Evolutionary conservation across 805 yeast genomes (phyloP).

Genomic region (Spencermartinsiella europaea): DNA sequence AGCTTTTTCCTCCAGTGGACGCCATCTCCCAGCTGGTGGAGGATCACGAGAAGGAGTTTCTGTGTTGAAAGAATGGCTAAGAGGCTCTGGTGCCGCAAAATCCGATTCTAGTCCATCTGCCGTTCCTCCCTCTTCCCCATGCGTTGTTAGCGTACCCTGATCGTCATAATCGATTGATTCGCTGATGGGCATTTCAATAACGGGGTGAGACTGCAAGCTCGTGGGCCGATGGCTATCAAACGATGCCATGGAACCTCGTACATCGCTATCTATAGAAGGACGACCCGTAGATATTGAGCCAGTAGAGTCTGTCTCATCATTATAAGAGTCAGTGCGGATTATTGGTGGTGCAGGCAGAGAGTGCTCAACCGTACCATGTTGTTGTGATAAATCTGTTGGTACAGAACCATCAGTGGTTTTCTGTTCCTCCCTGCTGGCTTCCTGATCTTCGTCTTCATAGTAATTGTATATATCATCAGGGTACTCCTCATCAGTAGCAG

Average conservation of each 20-base stretch:
- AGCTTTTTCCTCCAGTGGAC: slow-evolving; percentile 10
- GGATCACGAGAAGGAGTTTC: slow-evolving; percentile 1
- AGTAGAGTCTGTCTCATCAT: slow-evolving; percentile 23
- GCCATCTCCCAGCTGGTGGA: slow-evolving; percentile 21
- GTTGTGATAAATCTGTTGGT: neutral
- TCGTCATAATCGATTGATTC: slow-evolving; percentile 11
- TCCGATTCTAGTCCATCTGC: slow-evolving; percentile 4
- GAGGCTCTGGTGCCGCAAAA: slow-evolving; percentile 2
- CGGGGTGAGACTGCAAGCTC: no score
- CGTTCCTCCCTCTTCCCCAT: slow-evolving; percentile 2
- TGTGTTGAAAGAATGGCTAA: slow-evolving; percentile 5
- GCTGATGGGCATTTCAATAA: no score
- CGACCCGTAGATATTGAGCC: slow-evolving; percentile 28
- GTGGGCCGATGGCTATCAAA: no score
- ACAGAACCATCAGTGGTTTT: neutral
- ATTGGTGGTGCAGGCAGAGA: neutral
- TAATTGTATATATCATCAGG: slow-evolving; percentile 20
- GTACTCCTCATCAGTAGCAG: slow-evolving; percentile 5
- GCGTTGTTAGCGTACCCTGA: neutral
- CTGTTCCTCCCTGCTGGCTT: neutral
- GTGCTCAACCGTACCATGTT: no score
- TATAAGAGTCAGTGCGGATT: slow-evolving; percentile 4
- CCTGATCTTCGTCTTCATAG: slow-evolving; percentile 12
- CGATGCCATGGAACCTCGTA: neutral
- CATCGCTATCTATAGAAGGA: slow-evolving; percentile 19